Conservation (phyloP, 2,329 filamentous ascomycete species). For the Sporothrix phasma region DNA sequence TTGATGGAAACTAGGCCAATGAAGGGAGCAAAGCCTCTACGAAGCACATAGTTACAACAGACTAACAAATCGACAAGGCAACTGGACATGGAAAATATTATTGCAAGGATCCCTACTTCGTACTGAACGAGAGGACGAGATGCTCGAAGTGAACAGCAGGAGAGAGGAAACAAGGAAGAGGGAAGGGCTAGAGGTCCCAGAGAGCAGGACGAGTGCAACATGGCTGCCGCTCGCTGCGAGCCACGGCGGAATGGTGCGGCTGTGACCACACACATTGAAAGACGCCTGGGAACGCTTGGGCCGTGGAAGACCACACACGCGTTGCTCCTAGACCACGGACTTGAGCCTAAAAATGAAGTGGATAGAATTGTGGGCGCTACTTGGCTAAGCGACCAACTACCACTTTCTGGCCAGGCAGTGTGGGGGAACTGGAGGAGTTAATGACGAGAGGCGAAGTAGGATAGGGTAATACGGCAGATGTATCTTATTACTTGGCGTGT, state of each 20-base stretch:
- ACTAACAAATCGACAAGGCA: neutral
- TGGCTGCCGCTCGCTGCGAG: neutral
- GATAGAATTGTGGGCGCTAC: neutral
- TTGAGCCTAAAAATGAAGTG: neutral
- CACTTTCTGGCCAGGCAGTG: neutral
- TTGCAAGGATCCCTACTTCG: too few species aligned
- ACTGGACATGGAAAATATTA: too few species aligned
- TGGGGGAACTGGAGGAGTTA: neutral
- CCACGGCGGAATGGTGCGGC: neutral
- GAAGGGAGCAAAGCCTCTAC: neutral
- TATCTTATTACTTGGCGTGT: slow-evolving; percentile 1
- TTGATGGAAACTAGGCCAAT: neutral
- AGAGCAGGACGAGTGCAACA: neutral
- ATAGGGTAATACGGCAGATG: neutral
- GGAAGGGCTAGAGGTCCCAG: neutral
- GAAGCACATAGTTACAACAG: neutral
- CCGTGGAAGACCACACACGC: neutral
- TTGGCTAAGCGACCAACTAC: neutral
- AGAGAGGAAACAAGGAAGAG: neutral
- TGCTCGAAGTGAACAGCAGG: too few species aligned
- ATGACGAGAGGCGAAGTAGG: neutral
- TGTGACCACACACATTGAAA: neutral
- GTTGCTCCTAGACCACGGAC: neutral
- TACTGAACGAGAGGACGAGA: too few species aligned
- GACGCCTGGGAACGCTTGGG: neutral